These are phyloP conservation scores for Dillenia suffruticosa DNA, from an alignment of 164 flowering plant species.

Conservation along the genomic window DNA sequence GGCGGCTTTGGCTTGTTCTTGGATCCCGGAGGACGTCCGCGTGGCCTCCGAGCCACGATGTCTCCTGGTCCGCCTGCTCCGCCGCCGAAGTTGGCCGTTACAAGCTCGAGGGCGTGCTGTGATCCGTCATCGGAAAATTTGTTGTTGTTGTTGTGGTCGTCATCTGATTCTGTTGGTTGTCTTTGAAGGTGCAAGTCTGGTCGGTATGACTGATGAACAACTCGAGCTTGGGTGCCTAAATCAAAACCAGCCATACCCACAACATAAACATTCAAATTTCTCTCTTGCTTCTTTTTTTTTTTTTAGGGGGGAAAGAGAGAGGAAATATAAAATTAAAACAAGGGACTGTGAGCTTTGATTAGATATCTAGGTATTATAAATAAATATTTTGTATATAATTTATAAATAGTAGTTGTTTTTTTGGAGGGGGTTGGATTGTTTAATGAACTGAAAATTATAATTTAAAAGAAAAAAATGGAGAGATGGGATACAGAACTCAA, in stretches of 20 bases:
- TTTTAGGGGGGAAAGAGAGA: slow-evolving; percentile 1
- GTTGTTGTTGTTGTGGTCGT: slow-evolving; percentile 22
- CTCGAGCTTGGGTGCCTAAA: slow-evolving; percentile 72
- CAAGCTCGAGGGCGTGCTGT: slow-evolving; percentile 43
- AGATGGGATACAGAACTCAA: slow-evolving; percentile 29
- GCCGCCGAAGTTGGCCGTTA: slow-evolving; percentile 16
- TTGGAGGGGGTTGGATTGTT: no score
- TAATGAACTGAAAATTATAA: neutral
- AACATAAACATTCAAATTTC: slow-evolving; percentile 21
- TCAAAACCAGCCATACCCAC: slow-evolving; percentile 72
- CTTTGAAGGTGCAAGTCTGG: slow-evolving; percentile 43
- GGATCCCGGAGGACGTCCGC: slow-evolving; percentile 81
- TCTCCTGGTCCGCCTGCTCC: slow-evolving; percentile 25
- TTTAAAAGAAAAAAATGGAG: slow-evolving; percentile 8
- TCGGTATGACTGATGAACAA: slow-evolving; percentile 41
- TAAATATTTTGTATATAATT: no score
- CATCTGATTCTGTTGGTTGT: slow-evolving; percentile 26
- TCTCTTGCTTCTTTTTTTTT: slow-evolving; percentile 8
- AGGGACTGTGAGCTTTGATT: neutral
- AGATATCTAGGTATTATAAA: no score
- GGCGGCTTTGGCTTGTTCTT: slow-evolving; percentile 85
- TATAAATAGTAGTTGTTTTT: no score
- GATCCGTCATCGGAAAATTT: slow-evolving; percentile 21
- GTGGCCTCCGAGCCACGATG: slow-evolving; percentile 49
- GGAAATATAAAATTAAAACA: neutral